phyloP scores from a whole-genome alignment of 345 rosid genomes.

The Acer campestre region DNA sequence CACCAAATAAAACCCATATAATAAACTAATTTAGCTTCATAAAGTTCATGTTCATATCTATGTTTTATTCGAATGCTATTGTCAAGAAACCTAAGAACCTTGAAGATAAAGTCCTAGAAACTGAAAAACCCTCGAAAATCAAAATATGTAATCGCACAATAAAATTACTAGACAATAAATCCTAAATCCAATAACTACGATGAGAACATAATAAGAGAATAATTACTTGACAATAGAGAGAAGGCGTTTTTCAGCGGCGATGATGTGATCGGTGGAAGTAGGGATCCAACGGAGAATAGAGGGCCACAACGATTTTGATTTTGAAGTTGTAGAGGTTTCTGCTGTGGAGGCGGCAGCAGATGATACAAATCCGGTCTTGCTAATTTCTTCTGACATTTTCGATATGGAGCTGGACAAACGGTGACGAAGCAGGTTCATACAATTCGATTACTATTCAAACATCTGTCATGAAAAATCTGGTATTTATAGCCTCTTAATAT shows the following conservation, averaged over 20 bases:
- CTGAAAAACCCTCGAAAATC: not conserved
- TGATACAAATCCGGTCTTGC: conserved; percentile 47
- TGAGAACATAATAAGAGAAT: not conserved
- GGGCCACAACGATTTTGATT: conserved; percentile 74
- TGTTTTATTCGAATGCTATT: not conserved
- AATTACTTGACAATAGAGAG: conserved; percentile 78
- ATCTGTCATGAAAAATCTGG: not conserved
- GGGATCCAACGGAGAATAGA: conserved; percentile 96
- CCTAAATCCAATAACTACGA: too few species aligned
- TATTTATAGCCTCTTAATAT: not conserved
- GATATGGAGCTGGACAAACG: conserved; percentile 30
- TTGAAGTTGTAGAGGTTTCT: conserved; percentile 38
- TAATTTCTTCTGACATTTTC: conserved; percentile 73
- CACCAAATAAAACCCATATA: not conserved
- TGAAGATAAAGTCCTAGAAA: not conserved
- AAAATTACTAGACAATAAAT: not conserved
- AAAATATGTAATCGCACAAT: not conserved
- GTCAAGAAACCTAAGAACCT: not conserved
- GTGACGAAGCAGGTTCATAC: conserved; percentile 48
- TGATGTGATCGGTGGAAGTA: conserved; percentile 84
- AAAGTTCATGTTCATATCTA: not conserved
- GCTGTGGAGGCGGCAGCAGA: conserved; percentile 41
- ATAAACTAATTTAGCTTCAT: not conserved
- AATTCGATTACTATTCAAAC: not conserved
- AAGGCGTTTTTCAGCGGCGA: conserved; percentile 96